phyloP scores from a whole-genome alignment of 371 early-diverging fungal genomes.

The Mortierella sp. region DNA sequence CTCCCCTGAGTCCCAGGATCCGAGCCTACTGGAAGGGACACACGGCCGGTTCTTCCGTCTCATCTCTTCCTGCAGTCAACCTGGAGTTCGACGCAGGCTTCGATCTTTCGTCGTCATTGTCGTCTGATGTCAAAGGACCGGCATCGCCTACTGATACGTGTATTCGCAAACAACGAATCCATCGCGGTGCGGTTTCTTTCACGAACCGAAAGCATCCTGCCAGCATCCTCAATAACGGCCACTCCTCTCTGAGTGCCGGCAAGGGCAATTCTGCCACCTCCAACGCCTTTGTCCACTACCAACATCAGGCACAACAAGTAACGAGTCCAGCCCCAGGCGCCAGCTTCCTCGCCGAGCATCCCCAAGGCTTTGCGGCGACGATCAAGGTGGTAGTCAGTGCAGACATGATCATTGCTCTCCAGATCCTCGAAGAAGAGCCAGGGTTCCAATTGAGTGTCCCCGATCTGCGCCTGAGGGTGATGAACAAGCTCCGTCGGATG shows the following conservation, averaged over 20 bases:
- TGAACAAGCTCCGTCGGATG: slow-evolving; percentile 22
- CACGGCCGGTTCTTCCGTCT: background rate
- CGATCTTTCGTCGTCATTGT: too few relatives aligned
- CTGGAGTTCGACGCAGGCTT: too few relatives aligned
- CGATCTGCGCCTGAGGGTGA: slow-evolving; percentile 28
- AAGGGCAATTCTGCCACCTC: background rate
- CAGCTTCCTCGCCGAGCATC: background rate
- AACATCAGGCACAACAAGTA: background rate
- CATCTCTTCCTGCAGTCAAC: background rate
- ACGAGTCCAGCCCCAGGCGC: slow-evolving; percentile 4
- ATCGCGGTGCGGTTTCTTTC: too few relatives aligned
- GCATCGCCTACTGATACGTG: too few relatives aligned
- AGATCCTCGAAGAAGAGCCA: slow-evolving; percentile 18
- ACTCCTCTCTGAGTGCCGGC: background rate
- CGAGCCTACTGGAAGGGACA: background rate
- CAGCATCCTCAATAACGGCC: slow-evolving; percentile 17
- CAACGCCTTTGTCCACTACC: background rate
- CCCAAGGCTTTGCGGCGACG: slow-evolving; percentile 14
- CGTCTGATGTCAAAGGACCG: background rate
- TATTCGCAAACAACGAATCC: background rate
- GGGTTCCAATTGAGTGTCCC: slow-evolving; percentile 28
- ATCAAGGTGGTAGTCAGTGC: slow-evolving; percentile 36
- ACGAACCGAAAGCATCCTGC: background rate
- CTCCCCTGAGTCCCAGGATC: background rate
- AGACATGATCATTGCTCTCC: slow-evolving; percentile 29